Percentiles rank a stretch among this genome's conserved stretches.
Evolutionary conservation across 2,329 filamentous ascomycete species (phyloP).

Genomic region (Elsinoe fawcettii): DNA sequence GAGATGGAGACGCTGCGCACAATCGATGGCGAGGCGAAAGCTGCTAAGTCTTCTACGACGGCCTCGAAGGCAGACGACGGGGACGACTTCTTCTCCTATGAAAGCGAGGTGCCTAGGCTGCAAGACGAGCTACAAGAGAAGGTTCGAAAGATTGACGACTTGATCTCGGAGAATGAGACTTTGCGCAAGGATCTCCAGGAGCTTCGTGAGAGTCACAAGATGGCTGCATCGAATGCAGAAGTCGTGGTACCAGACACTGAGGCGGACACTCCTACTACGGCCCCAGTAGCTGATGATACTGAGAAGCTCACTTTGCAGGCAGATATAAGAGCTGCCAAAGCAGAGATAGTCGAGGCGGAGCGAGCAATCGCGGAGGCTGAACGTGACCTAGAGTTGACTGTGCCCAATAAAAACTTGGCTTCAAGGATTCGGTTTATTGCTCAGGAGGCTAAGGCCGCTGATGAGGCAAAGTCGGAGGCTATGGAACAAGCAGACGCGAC

Average conservation of each 20-base stretch:
- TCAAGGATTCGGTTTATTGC: neutral
- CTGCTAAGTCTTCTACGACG: constrained; percentile 1
- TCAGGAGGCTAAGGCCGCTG: neutral
- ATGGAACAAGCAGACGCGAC: neutral
- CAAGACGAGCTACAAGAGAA: constrained; percentile 55
- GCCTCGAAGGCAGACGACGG: constrained; percentile 25
- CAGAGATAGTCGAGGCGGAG: neutral
- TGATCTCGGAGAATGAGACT: constrained; percentile 60
- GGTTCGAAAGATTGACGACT: constrained; percentile 56
- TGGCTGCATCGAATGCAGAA: constrained; percentile 36
- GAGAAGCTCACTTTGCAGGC: constrained; percentile 8
- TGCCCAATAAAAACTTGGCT: neutral
- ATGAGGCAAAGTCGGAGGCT: neutral
- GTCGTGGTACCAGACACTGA: constrained; percentile 37
- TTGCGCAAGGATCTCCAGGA: constrained; percentile 53
- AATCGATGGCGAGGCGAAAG: constrained; percentile 22
- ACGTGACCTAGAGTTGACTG: neutral
- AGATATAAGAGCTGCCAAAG: neutral
- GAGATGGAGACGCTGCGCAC: constrained; percentile 53
- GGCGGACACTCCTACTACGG: neutral
- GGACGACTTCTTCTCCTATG: constrained; percentile 80
- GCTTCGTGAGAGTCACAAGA: constrained; percentile 54
- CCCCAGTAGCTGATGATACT: neutral
- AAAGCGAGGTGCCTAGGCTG: constrained; percentile 76
- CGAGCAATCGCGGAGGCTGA: neutral